Evolutionary conservation across 331 rosid genomes (phyloP).

Genomic region (Rhamnella rubrinervis): DNA sequence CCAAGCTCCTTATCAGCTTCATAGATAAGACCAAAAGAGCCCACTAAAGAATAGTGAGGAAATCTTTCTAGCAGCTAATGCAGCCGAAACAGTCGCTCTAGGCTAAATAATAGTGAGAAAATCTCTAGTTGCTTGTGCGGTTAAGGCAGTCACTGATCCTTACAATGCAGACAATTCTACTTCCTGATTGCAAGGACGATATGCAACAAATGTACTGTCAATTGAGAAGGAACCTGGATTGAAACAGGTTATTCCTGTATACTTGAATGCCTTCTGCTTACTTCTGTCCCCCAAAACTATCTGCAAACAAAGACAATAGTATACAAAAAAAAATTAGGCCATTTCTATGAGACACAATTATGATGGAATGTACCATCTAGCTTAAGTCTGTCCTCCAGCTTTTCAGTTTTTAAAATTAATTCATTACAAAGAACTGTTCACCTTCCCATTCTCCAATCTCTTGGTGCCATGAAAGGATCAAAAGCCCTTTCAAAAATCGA

Average conservation of each 20-base stretch:
- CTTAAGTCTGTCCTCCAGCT: no score
- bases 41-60: no score
- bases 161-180: constrained; percentile 82
- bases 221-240: constrained; percentile 86
- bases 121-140: neutral
- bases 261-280: constrained; percentile 82
- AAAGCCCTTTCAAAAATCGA: no score
- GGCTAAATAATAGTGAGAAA: neutral
- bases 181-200: constrained; percentile 83
- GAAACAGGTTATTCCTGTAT: constrained; percentile 87
- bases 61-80: no score
- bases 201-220: constrained; percentile 76
- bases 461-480: no score
- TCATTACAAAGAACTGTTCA: no score
- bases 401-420: no score
- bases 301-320: constrained; percentile 47
- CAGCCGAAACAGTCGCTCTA: no score
- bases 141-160: constrained; percentile 7
- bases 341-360: constrained; percentile 2
- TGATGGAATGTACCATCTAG: neutral
- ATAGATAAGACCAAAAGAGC: constrained; percentile 4
- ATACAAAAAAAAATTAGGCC: constrained; percentile 11
- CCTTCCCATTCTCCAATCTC: no score
- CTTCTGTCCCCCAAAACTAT: constrained; percentile 87
- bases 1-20: constrained; percentile 15